A percentile compares a stretch with the other conserved stretches of the same genome.
Conservation (phyloP, 2,329 filamentous ascomycete genomes). For the Ambrosiella beaveri region DNA sequence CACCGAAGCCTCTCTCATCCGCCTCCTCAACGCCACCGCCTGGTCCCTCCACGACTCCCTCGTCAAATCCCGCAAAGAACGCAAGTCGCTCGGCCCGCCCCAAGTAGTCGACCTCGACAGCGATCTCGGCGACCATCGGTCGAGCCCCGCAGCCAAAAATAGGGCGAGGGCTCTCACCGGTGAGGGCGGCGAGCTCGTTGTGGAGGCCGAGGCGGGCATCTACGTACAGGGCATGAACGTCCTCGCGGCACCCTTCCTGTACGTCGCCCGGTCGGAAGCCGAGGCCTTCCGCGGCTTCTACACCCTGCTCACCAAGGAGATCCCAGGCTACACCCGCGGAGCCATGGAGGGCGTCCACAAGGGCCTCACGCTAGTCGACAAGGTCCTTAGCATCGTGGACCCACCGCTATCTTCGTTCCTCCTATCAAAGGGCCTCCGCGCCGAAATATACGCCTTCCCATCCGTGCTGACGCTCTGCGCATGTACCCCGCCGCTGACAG, state of each 20-base stretch:
- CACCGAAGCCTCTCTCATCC: conserved; percentile 85
- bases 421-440: conserved; percentile 70
- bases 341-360: conserved; percentile 96
- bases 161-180: conserved; percentile 44
- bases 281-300: conserved; percentile 90
- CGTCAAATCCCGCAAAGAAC: conserved; percentile 26
- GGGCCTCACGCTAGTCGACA: conserved; percentile 79
- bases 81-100: conserved; percentile 20
- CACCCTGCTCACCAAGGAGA: conserved; percentile 70
- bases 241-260: conserved; percentile 84
- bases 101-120: background rate
- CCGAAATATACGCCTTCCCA: conserved; percentile 91
- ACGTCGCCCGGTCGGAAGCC: conserved; percentile 82
- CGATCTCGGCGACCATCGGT: conserved; percentile 7
- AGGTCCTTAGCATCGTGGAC: conserved; percentile 80
- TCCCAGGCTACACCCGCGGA: conserved; percentile 82
- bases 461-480: conserved; percentile 88
- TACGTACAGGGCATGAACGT: conserved; percentile 99
- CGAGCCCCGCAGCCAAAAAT: conserved; percentile 23
- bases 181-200: conserved; percentile 36
- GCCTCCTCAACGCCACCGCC: conserved; percentile 82
- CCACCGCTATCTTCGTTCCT: conserved; percentile 72
- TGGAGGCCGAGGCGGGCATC: conserved; percentile 50
- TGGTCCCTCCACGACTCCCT: conserved; percentile 80
- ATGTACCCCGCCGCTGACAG: conserved; percentile 84